Evolutionary conservation across 2,329 filamentous ascomycete species (phyloP).

Genomic region (Xylaria hypoxylon): DNA sequence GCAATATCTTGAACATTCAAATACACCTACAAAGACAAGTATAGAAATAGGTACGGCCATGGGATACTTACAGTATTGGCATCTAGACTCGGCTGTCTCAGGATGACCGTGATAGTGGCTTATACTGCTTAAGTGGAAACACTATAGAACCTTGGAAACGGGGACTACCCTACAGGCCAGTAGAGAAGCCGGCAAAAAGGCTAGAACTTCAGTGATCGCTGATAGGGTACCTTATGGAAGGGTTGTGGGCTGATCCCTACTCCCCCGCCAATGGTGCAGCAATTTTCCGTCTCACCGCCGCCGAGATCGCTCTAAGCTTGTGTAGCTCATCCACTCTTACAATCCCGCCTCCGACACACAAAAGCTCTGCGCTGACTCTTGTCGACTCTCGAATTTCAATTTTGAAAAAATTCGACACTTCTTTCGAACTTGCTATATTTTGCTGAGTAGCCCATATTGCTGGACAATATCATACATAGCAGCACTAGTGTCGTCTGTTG

Average conservation of each 20-base stretch:
- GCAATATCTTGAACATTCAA: too few relatives aligned
- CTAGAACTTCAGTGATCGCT: too few relatives aligned
- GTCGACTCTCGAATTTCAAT: slow-evolving; percentile 28
- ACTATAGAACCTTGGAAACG: background rate
- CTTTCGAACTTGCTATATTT: background rate
- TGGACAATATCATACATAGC: slow-evolving; percentile 34
- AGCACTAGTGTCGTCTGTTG: slow-evolving; percentile 36
- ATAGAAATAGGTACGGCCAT: too few relatives aligned
- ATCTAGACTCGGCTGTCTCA: background rate
- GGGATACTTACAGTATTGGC: too few relatives aligned
- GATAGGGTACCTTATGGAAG: too few relatives aligned
- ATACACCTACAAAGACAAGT: too few relatives aligned
- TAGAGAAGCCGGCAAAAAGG: slow-evolving; percentile 7
- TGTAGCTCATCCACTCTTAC: slow-evolving; percentile 29
- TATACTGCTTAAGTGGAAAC: slow-evolving; percentile 18
- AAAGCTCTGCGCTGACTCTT: slow-evolving; percentile 28
- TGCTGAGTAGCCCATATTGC: slow-evolving; percentile 33
- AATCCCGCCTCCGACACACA: slow-evolving; percentile 23
- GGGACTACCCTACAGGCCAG: too few relatives aligned
- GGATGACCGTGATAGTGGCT: slow-evolving; percentile 11
- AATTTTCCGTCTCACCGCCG: slow-evolving; percentile 48
- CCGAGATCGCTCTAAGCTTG: slow-evolving; percentile 46
- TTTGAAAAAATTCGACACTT: slow-evolving; percentile 31
- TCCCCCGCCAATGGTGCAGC: slow-evolving; percentile 39
- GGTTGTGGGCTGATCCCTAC: slow-evolving; percentile 17